Base-by-base conservation (phyloP, 2,329 filamentous ascomycete genomes). In the Sordariomycetes sp. region DNA sequence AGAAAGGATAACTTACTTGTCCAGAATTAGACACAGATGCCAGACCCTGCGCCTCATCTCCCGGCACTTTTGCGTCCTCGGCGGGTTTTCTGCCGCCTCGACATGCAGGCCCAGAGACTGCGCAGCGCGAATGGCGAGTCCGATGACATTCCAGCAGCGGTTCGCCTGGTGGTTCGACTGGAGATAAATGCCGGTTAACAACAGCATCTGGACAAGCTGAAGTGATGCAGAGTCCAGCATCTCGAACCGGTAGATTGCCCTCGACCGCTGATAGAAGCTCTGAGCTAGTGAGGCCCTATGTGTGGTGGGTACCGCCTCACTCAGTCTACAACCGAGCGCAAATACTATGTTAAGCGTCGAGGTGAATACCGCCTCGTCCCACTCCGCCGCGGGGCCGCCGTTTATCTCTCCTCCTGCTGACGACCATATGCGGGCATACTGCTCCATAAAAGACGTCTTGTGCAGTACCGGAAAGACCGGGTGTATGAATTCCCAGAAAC, bases 171-270 rank as follows among this genome's bases (percentile, higher is more conserved):
- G 62, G n/a, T 60, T 63, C 37, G 60, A 62, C 54, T 67, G 66
- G 14, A 67, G 61, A 58, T 67, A 67, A 37, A 64, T 64, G 22
- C 60, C 61, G 55, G 62, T 65, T 12, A 67, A 58, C n/a, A 67
- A 53, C 22, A 67, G 60, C 32, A 60, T 59, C 58, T 67, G 64
- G 8, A 67, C 66, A 24, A 66, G 46, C 2, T 61, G 60, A 18
- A 60, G 34, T 3, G 55, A 50, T 14, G 25, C 25, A n/a, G 18
- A 57, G 61, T 52, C 63, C 32, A 58, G 62, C 61, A 57, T 25
- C 46, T 55, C 54, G 35, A 55, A 55, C 8, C 40, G 34, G 54
- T 55, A 55, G 2, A 55, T 40, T 8, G 53, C 34, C 53, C 35
- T 53, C 37, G 46, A 34, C 50, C 55, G 40, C 28, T 57, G 40